Evolutionary conservation across 1,284 basidiomycete species (phyloP).

Genomic region (Tilletia horrida): DNA sequence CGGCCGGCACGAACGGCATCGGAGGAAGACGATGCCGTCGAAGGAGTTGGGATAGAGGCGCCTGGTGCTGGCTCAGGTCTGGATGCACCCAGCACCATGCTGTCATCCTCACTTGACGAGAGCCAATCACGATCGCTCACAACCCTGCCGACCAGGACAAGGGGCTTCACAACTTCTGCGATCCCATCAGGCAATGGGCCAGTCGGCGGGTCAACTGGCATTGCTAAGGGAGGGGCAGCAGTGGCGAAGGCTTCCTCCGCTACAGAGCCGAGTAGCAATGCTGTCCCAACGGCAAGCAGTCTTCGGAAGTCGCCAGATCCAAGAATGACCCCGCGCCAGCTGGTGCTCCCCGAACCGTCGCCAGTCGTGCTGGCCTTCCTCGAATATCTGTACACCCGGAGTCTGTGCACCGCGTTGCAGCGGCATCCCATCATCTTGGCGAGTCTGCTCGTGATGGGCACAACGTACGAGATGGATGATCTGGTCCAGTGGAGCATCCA

Average conservation of each 20-base stretch:
- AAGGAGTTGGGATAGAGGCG: too few relatives aligned
- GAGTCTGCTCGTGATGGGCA: conserved; percentile 77
- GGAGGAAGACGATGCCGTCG: too few relatives aligned
- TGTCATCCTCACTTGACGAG: conserved; percentile 8
- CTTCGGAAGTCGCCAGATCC: conserved; percentile 61
- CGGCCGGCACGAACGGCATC: too few relatives aligned
- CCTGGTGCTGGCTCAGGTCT: too few relatives aligned
- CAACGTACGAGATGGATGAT: conserved; percentile 74
- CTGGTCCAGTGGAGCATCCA: conserved; percentile 77
- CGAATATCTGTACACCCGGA: conserved; percentile 85
- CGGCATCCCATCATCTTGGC: conserved; percentile 82
- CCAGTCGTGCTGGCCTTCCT: conserved; percentile 81
- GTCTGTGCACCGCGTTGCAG: conserved; percentile 81
- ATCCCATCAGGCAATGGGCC: too few relatives aligned
- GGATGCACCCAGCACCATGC: background rate
- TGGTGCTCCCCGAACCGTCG: conserved; percentile 82
- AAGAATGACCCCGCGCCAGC: conserved; percentile 70
- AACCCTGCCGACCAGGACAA: background rate
- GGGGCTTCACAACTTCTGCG: conserved; percentile 6
- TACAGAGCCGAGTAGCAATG: background rate
- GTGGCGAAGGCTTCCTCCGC: background rate
- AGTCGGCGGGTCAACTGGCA: background rate
- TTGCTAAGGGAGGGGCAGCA: background rate
- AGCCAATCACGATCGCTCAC: background rate
- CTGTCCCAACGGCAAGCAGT: background rate